Evolutionary conservation across 2,329 filamentous ascomycete species (phyloP).

Genomic region (Phialemoniopsis sp.): DNA sequence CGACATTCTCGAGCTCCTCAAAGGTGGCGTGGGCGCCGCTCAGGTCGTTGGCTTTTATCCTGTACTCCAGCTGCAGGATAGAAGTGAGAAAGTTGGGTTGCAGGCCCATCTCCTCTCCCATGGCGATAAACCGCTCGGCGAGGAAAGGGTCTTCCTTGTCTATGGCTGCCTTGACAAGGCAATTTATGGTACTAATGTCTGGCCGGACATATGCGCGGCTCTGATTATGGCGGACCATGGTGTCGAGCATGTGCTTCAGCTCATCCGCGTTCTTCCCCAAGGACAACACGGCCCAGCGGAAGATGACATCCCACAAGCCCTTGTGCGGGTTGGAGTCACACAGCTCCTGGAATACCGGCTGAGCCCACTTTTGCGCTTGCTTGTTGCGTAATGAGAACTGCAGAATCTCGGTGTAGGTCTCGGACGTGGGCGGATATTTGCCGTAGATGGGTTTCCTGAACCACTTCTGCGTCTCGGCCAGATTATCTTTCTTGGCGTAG

Average conservation of each 20-base stretch:
- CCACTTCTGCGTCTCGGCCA: slow-evolving; percentile 63
- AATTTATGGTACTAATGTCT: slow-evolving; percentile 71
- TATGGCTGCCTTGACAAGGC: slow-evolving; percentile 68
- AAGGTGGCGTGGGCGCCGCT: slow-evolving; percentile 66
- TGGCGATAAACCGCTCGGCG: slow-evolving; percentile 67
- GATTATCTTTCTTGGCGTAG: slow-evolving; percentile 53
- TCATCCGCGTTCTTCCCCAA: slow-evolving; percentile 67
- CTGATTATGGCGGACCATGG: slow-evolving; percentile 51
- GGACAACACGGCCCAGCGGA: slow-evolving; percentile 71
- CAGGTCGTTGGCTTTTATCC: slow-evolving; percentile 68
- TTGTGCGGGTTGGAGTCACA: slow-evolving; percentile 44
- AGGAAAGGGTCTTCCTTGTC: slow-evolving; percentile 65
- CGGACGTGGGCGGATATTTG: slow-evolving; percentile 31
- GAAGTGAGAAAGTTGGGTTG: slow-evolving; percentile 65
- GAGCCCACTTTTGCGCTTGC: slow-evolving; percentile 53
- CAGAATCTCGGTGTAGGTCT: slow-evolving; percentile 51
- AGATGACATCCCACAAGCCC: slow-evolving; percentile 64
- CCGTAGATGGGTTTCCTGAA: slow-evolving; percentile 51
- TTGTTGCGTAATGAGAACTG: slow-evolving; percentile 54
- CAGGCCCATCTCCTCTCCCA: slow-evolving; percentile 64
- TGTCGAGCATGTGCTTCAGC: slow-evolving; percentile 66
- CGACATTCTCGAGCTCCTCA: slow-evolving; percentile 51
- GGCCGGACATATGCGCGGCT: slow-evolving; percentile 43
- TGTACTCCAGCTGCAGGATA: slow-evolving; percentile 71
- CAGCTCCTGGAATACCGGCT: slow-evolving; percentile 50